A percentile compares a stretch with the other conserved stretches of the same genome.
Conservation (phyloP, 192 early-diverging fungal genomes). For the Rhizophagus clarus region DNA sequence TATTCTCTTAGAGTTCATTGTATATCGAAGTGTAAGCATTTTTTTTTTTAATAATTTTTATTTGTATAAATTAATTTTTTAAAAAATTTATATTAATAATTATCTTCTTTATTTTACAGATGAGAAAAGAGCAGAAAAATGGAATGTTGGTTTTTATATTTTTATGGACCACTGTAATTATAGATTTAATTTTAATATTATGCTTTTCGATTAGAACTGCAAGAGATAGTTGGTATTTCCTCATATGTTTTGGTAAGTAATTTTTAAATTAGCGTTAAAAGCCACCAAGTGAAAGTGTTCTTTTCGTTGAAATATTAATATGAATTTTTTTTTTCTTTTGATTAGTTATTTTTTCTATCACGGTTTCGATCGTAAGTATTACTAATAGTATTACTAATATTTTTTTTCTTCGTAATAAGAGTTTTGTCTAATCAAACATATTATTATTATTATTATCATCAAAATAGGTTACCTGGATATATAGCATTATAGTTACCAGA, state of each 20-base stretch:
- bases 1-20: background rate
- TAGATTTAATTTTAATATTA: background rate
- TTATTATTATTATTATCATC: background rate
- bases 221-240: constrained; percentile 5
- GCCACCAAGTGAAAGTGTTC: too few species aligned
- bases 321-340: background rate
- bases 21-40: background rate
- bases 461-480: background rate
- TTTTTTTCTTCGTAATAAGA: background rate
- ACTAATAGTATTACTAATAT: too few species aligned
- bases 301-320: background rate
- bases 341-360: background rate
- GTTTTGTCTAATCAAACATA: background rate
- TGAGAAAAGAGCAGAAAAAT: background rate
- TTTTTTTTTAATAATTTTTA: background rate
- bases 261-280: background rate
- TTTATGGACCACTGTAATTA: background rate
- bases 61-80: background rate
- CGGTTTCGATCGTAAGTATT: background rate
- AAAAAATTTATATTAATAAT: background rate
- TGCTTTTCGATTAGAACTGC: background rate
- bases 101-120: background rate
- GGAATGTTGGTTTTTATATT: background rate
- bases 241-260: background rate
- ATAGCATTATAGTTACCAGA: background rate